A percentile compares a stretch with the other conserved stretches of the same genome.
These are phyloP conservation scores for Fusarium napiforme DNA, from an alignment of 2,329 filamentous ascomycete species.

Conservation along the genomic window DNA sequence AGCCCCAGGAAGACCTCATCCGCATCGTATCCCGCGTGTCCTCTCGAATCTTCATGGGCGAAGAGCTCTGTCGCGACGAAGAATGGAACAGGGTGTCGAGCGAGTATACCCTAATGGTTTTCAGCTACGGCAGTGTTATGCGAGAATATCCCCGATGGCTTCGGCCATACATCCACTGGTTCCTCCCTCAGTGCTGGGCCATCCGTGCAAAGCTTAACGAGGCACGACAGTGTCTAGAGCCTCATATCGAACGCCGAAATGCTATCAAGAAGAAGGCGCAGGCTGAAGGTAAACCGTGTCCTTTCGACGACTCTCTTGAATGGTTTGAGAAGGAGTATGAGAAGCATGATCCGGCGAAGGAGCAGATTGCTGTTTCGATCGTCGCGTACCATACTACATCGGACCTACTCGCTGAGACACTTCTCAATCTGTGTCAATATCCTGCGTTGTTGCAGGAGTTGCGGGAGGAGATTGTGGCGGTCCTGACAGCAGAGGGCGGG, in stretches of 20 bases:
- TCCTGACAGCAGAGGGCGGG: slow-evolving; percentile 3
- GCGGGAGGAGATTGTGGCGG: slow-evolving; percentile 52
- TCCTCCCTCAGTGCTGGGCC: slow-evolving; percentile 48
- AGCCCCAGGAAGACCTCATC: not conserved
- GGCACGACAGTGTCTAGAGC: slow-evolving; percentile 39
- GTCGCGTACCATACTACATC: slow-evolving; percentile 67
- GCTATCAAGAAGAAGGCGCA: slow-evolving; percentile 48
- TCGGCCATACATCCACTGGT: slow-evolving; percentile 59
- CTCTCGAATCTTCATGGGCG: slow-evolving; percentile 46
- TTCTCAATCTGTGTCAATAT: slow-evolving; percentile 53
- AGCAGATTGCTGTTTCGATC: slow-evolving; percentile 49
- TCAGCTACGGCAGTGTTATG: slow-evolving; percentile 39
- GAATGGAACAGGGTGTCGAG: slow-evolving; percentile 58
- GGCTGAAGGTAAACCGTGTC: not conserved
- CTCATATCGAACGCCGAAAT: not conserved
- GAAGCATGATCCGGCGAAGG: slow-evolving; percentile 17
- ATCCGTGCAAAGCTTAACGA: slow-evolving; percentile 41
- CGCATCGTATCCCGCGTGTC: slow-evolving; percentile 2
- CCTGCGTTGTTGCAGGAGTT: slow-evolving; percentile 51
- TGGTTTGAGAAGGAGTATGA: slow-evolving; percentile 62
- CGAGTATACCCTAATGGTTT: slow-evolving; percentile 56
- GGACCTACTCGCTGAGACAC: slow-evolving; percentile 32
- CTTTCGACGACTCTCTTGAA: slow-evolving; percentile 58
- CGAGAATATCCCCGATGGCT: slow-evolving; percentile 56
- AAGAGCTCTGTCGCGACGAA: slow-evolving; percentile 54